Conservation (phyloP, 805 yeast genomes). For the Tetrapisispora pingtungensis region DNA sequence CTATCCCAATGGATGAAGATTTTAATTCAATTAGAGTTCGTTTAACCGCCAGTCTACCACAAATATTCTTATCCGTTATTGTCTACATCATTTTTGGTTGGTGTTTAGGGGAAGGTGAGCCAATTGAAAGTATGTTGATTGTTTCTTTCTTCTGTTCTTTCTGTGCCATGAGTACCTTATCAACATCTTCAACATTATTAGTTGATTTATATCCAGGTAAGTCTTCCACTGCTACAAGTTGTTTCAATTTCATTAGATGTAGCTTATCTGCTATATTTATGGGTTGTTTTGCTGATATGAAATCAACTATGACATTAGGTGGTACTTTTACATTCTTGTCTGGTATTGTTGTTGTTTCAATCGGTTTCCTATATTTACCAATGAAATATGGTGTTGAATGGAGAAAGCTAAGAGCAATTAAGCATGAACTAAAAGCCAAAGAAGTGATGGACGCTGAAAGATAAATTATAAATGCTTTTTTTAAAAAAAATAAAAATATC, state of each 20-base stretch:
- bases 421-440: conserved; percentile 11
- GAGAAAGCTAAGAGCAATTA: conserved; percentile 20
- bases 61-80: conserved; percentile 32
- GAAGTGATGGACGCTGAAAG: neutral
- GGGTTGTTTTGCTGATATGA: conserved; percentile 59
- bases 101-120: conserved; percentile 46
- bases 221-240: conserved; percentile 64
- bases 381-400: conserved; percentile 31
- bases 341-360: conserved; percentile 33
- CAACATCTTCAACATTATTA: conserved; percentile 51
- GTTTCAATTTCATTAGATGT: conserved; percentile 64
- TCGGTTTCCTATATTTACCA: conserved; percentile 26
- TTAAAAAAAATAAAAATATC: neutral
- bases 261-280: conserved; percentile 56
- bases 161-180: conserved; percentile 45
- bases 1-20: conserved; percentile 20
- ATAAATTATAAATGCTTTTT: no score
- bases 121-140: conserved; percentile 46
- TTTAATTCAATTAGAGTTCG: conserved; percentile 49
- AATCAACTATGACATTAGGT: conserved; percentile 47
- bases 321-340: conserved; percentile 67
- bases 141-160: conserved; percentile 48
- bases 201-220: conserved; percentile 64
- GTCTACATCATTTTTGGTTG: conserved; percentile 57
- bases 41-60: conserved; percentile 37